phyloP scores from a whole-genome alignment of 805 yeast genomes.

The Wickerhamomyces sydowiorum region DNA sequence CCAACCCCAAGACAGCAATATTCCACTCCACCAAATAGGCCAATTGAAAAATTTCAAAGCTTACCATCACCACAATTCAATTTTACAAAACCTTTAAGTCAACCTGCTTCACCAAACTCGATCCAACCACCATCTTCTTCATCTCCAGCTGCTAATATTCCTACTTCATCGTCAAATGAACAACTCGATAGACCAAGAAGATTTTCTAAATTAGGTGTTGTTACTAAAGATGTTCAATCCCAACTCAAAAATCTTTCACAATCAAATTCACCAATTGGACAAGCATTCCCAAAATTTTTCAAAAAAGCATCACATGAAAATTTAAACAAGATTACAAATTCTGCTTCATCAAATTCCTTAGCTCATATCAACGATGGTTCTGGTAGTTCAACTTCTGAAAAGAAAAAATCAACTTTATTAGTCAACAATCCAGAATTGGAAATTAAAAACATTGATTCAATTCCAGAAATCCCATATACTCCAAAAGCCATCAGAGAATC shows the following conservation, averaged over 20 bases:
- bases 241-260: not conserved
- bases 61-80: not conserved
- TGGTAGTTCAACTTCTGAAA: constrained; percentile 1
- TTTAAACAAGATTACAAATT: constrained; percentile 9
- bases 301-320: constrained; percentile 7
- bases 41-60: not conserved
- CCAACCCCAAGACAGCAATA: not conserved
- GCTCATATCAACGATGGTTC: constrained; percentile 23
- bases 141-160: too few relatives aligned
- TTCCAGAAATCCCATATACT: constrained; percentile 20
- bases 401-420: not conserved
- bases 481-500: constrained; percentile 8
- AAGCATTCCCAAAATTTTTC: constrained; percentile 18
- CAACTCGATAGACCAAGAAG: not conserved
- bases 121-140: constrained; percentile 4
- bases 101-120: constrained; percentile 9
- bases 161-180: not conserved
- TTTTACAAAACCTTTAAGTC: constrained; percentile 1
- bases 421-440: constrained; percentile 10
- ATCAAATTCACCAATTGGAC: constrained; percentile 18
- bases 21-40: not conserved
- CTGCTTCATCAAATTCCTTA: constrained; percentile 18
- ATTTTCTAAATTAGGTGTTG: not conserved
- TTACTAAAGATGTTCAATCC: not conserved
- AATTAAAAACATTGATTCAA: constrained; percentile 3